A percentile compares a stretch with the other conserved stretches of the same genome.
Evolutionary conservation across 1,139 yeast genomes (phyloP).

Genomic region (Nakaseomyces uthaithaninus): DNA sequence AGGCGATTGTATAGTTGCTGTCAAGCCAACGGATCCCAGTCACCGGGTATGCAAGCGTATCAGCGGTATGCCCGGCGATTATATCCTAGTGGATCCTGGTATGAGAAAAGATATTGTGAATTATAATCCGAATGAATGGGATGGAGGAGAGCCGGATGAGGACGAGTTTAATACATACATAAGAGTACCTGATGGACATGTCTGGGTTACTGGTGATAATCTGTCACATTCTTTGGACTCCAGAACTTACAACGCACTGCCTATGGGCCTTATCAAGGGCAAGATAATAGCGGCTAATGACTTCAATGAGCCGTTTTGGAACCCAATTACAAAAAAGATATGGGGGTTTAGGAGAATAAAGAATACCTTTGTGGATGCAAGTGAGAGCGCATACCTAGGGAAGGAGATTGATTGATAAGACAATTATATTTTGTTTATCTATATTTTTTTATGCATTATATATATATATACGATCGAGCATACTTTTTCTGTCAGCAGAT

Average conservation of each 20-base stretch:
- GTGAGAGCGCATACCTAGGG: conserved; percentile 20
- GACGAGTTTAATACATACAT: conserved; percentile 49
- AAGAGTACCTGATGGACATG: conserved; percentile 79
- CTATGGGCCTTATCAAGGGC: conserved; percentile 82
- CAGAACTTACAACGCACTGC: conserved; percentile 77
- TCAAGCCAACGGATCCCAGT: conserved; percentile 82
- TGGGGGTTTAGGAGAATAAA: conserved; percentile 50
- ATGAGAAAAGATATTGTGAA: conserved; percentile 30
- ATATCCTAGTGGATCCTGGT: conserved; percentile 73
- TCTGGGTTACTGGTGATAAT: conserved; percentile 96
- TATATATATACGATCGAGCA: background rate
- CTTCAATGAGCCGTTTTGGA: conserved; percentile 34
- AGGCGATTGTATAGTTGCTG: conserved; percentile 85
- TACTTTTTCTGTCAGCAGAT: background rate
- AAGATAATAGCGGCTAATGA: conserved; percentile 63
- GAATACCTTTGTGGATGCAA: conserved; percentile 34
- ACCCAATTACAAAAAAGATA: conserved; percentile 33
- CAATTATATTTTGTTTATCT: conserved; percentile 7
- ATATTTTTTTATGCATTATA: background rate
- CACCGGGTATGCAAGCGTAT: conserved; percentile 86
- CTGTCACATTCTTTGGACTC: conserved; percentile 84
- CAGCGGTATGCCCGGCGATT: conserved; percentile 94
- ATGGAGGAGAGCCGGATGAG: conserved; percentile 15
- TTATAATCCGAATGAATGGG: conserved; percentile 11
- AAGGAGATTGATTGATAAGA: conserved; percentile 1